Conservation (phyloP, 257 asterid genomes). For the Solanum chilense region DNA sequence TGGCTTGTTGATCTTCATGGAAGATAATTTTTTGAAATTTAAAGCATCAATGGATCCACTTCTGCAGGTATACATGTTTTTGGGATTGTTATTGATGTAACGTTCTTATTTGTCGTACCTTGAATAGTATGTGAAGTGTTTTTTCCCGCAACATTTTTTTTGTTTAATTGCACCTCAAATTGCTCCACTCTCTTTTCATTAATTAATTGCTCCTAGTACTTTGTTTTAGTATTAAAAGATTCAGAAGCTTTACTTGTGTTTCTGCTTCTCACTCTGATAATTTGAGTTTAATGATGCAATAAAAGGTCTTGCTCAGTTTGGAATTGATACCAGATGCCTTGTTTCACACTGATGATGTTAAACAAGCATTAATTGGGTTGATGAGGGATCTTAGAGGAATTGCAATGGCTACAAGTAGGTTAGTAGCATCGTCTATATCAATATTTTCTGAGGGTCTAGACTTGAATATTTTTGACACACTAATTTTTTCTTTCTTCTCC, state of each 20-base stretch:
- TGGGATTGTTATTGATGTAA: not conserved
- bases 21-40: slow-evolving; percentile 70
- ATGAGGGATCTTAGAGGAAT: slow-evolving; percentile 97
- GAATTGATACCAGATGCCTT: slow-evolving; percentile 70
- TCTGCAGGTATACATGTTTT: slow-evolving; percentile 42
- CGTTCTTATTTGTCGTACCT: not conserved
- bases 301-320: slow-evolving; percentile 63
- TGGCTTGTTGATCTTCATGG: slow-evolving; percentile 87
- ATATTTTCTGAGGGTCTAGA: not conserved
- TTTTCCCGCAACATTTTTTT: not conserved
- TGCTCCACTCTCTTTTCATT: not conserved
- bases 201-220: not conserved
- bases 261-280: slow-evolving; percentile 2
- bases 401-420: slow-evolving; percentile 95
- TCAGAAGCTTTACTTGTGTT: not conserved
- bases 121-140: not conserved
- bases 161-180: not conserved
- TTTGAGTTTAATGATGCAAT: slow-evolving; percentile 1
- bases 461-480: not conserved
- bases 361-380: slow-evolving; percentile 83
- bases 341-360: slow-evolving; percentile 79
- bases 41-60: slow-evolving; percentile 94
- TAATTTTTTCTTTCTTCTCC: slow-evolving; percentile 15
- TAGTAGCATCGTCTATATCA: not conserved
- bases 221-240: not conserved